Evolutionary conservation across 2,329 filamentous ascomycete species (phyloP).

Genomic region (Macrophomina tecta): DNA sequence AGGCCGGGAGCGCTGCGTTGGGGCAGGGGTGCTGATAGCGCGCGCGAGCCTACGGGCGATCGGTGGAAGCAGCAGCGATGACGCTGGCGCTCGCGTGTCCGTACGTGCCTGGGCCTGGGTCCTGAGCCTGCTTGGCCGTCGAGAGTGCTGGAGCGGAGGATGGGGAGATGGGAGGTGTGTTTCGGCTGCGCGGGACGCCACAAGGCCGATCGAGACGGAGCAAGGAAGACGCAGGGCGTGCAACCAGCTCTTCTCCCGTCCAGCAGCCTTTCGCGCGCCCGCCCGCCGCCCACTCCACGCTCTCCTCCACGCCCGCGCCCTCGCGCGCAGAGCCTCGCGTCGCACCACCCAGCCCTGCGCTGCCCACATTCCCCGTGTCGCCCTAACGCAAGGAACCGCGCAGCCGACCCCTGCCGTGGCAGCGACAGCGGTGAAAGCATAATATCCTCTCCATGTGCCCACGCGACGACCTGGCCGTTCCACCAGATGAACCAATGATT

Average conservation of each 20-base stretch:
- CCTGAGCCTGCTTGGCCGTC: slow-evolving; percentile 17
- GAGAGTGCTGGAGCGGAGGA: slow-evolving; percentile 11
- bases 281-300: not conserved
- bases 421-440: slow-evolving; percentile 22
- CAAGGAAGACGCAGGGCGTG: slow-evolving; percentile 19
- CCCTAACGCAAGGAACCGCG: slow-evolving; percentile 26
- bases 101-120: slow-evolving; percentile 14
- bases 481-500: slow-evolving; percentile 5
- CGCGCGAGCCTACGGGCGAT: slow-evolving; percentile 24
- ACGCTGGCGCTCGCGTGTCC: slow-evolving; percentile 15
- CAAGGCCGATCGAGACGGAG: slow-evolving; percentile 13
- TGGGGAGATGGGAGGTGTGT: slow-evolving; percentile 15
- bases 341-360: slow-evolving; percentile 13
- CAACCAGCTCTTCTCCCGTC: not conserved
- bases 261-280: not conserved
- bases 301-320: not conserved
- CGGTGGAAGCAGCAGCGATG: slow-evolving; percentile 16
- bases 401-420: slow-evolving; percentile 10
- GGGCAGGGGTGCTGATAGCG: slow-evolving; percentile 25
- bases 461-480: not conserved
- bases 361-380: slow-evolving; percentile 17
- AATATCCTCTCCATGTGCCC: slow-evolving; percentile 12
- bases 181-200: slow-evolving; percentile 18
- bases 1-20: not conserved
- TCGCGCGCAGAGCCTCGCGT: not conserved